Base-by-base conservation (phyloP, 179 eudicot species). In the Pouteria campechiana region DNA sequence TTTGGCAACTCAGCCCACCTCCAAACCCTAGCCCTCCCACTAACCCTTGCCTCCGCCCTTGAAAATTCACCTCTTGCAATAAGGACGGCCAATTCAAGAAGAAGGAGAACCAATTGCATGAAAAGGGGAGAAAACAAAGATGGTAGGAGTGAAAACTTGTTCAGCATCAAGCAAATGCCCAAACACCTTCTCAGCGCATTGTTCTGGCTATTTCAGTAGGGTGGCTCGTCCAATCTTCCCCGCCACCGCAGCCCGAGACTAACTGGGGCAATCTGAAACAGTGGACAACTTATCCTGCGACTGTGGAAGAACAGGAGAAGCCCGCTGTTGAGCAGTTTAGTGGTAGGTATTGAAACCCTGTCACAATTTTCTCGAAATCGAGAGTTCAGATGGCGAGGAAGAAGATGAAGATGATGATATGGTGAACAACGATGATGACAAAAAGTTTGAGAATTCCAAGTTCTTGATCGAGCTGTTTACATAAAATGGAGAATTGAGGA, bases 1-100 rank as follows among this genome's bases (percentile, higher is more conserved):
- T 78, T 7, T 81, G 75, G 80, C 86, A 46, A 42, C 64, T 63
- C 35, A 82, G 83, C 27, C 90, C 89, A 4, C 76, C 79, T 5
- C 6, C 51, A 39, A 43, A 37, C 46, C 52, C 60, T 18, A 65
- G 31, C 56, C 59, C 55, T 13, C 32, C 32, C 63, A 64, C 64
- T 19, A 62, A 57, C 35, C 68, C 75, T 34, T 54, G 21, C 2
- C n/a, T n/a, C n/a, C n/a, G n/a, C n/a, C n/a, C n/a, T n/a, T n/a
- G n/a, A n/a, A n/a, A n/a, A n/a, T n/a, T n/a, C n/a, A n/a, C n/a
- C n/a, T n/a, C n/a, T 60, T 42, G 18, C 50, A 48, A 7, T 52
- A 41, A 41, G 14, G 7, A 64, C 15, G 50, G 56, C 20, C 43
- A 50, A 2, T 67, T 65, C 53, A 76, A 83, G 45, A 68, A 52